phyloP scores from a whole-genome alignment of 768 basidiomycete genomes.

The Calocybe gangraenosa region DNA sequence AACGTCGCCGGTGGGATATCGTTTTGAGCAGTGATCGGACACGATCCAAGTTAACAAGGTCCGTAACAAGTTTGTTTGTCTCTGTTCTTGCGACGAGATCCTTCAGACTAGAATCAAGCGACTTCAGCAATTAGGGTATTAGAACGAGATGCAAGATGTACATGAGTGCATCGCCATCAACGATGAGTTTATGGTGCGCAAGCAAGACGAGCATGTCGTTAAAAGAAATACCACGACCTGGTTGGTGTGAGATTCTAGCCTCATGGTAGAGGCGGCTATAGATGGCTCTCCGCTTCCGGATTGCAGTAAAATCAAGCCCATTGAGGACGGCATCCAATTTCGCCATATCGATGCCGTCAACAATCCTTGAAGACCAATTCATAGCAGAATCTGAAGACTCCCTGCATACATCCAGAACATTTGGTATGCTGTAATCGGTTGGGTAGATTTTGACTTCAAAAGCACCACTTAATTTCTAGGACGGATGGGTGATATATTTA shows the following conservation, averaged over 20 bases:
- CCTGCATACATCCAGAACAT: constrained; percentile 51
- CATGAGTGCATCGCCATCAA: constrained; percentile 86
- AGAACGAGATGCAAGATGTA: constrained; percentile 35
- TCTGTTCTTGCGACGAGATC: constrained; percentile 75
- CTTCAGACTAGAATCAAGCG: constrained; percentile 64
- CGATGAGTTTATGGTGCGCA: constrained; percentile 88
- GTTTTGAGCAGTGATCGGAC: constrained; percentile 78
- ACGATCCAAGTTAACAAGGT: constrained; percentile 81
- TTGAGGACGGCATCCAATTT: constrained; percentile 57
- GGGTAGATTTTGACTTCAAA: constrained; percentile 91
- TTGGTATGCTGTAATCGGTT: constrained; percentile 54
- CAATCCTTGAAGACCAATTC: constrained; percentile 28
- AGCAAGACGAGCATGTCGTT: constrained; percentile 83
- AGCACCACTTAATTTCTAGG: constrained; percentile 75
- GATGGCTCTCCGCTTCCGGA: constrained; percentile 62
- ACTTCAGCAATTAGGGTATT: constrained; percentile 2
- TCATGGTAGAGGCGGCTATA: constrained; percentile 85
- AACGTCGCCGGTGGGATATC: constrained; percentile 68
- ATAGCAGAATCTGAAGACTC: constrained; percentile 30
- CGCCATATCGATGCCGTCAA: constrained; percentile 56
- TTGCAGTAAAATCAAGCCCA: constrained; percentile 58
- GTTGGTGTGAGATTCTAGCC: constrained; percentile 68
- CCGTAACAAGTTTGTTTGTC: constrained; percentile 75
- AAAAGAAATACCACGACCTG: constrained; percentile 83
- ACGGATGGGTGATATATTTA: neutral